phyloP scores from a whole-genome alignment of 768 basidiomycete genomes.

The Lactarius evosmus region DNA sequence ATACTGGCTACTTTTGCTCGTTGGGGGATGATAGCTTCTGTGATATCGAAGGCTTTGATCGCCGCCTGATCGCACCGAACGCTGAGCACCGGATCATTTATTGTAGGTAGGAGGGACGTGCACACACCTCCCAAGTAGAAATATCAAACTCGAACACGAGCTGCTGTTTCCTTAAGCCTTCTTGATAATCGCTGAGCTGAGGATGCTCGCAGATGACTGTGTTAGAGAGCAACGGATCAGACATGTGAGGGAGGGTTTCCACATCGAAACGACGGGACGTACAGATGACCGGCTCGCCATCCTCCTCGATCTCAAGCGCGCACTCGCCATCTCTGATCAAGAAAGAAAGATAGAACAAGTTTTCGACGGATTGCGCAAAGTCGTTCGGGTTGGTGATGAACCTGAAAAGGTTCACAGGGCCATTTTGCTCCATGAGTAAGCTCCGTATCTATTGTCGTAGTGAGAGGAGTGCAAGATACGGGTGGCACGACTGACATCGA shows the following conservation, averaged over 20 bases:
- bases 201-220: conserved; percentile 65
- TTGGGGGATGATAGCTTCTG: conserved; percentile 68
- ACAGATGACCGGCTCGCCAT: conserved; percentile 78
- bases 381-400: conserved; percentile 88
- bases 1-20: conserved; percentile 56
- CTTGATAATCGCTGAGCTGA: conserved; percentile 56
- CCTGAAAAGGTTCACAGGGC: conserved; percentile 71
- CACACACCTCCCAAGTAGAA: conserved; percentile 78
- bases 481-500: conserved; percentile 46
- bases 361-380: conserved; percentile 94
- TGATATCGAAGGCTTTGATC: conserved; percentile 83
- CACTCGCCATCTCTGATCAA: conserved; percentile 83
- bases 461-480: background rate
- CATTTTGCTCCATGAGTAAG: conserved; percentile 49
- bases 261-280: conserved; percentile 31
- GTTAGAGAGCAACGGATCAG: background rate
- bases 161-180: conserved; percentile 72
- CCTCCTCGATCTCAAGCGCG: conserved; percentile 61
- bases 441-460: conserved; percentile 49
- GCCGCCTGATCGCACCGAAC: conserved; percentile 56
- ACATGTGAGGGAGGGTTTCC: background rate
- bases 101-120: background rate
- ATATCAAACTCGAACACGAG: conserved; percentile 91
- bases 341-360: conserved; percentile 93
- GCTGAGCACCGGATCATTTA: background rate